Base-by-base conservation (phyloP, 176 grass and related monocot genomes). In the Oryza glumipatula region DNA sequence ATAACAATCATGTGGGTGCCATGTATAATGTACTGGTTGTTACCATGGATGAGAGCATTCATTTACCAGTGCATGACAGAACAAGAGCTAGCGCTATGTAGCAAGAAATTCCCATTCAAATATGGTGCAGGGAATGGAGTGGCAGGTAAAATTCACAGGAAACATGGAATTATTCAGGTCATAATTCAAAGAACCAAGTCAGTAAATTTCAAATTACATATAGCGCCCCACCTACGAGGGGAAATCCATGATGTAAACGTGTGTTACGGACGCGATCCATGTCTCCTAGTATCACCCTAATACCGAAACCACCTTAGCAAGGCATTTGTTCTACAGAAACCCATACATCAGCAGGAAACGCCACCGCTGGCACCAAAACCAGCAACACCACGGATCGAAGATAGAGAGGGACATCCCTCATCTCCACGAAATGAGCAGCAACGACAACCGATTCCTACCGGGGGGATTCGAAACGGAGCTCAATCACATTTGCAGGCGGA, bases 301-400 rank as follows among this genome's bases (percentile, higher is more conserved):
- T 21, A 4, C 19, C 1, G 32, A 44, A 56, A 43, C 63, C 46
- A 44, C 15, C 32, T 3, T 51, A 30, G 67, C n/a, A 56, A n/a
- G 35, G 73, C 14, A 68, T 76, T 84, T 26, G 67, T 49, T 72
- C 19, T 48, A 74, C 45, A 67, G 67, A 15, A 44, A 64, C 64
- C 11, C 26, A 69, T 52, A 69, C 65, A 76, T 41, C 60, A n/a
- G 19, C 52, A 77, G 64, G 73, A 69, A 44, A 21, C n/a, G 46
- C 33, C 43, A 38, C 38, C 58, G 74, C 74, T 58, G 49, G 15
- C 26, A 36, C 49, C 73, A 16, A 74, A 52, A 60, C 44, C 52
- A 68, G 15, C 61, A 41, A 41, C 39, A 19, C 63, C 45, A 39
- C 9, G 32, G 26, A 84, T 68, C 5, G 46, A 41, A 44, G 21